Evolutionary conservation across 75 land plant genomes (phyloP), one percentile per base, ranked within the genome.

Genomic region (Cupressus sempervirens): DNA sequence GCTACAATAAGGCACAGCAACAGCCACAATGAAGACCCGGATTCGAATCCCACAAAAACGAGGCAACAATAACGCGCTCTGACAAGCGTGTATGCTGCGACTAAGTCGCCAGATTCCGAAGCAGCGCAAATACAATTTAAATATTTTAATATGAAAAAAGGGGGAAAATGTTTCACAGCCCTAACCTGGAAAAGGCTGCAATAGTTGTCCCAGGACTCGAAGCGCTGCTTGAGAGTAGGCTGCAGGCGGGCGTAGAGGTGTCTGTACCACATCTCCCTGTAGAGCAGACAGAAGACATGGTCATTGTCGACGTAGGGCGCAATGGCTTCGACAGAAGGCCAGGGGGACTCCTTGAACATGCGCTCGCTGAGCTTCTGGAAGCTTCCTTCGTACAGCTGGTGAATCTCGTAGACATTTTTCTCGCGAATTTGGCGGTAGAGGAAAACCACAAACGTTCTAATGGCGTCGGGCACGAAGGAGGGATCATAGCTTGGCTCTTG

Each of bases 381-480:
- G 81, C 89, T 90, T 68, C 90, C 90, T 86, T 97, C 99, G 89
- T 96, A 97, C 99, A 97, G 94, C 88, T 94, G 98, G 89, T 96
- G 95, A 80, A 94, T 95, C 89, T 96, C 99, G 91, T 97, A 97
- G 34, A 97, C 99, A 76, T 97, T 97, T 87, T 96, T 96, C 91
- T 97, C 99, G 26, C 99, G 91, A 81, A 97, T 97, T 88, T 94
- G 91, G 76, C 99, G 90, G 91, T 97, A 97, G 36, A 97, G 94
- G 85, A 93, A 94, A 40, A 90, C 99, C 15, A 97, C 98, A 90
- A 97, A 97, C 20, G 95, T 91, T 89, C 88, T 93, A 15, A 97
- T 98, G 62, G 93, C 89, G 85, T 97, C 98, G 1, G 98, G 98
- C 14, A 97, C 98, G 89, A 86, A 96, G 86, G 86, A 89, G 3